Base-by-base conservation (phyloP, 1,139 yeast species). In the Saccharomyces hybrid region DNA sequence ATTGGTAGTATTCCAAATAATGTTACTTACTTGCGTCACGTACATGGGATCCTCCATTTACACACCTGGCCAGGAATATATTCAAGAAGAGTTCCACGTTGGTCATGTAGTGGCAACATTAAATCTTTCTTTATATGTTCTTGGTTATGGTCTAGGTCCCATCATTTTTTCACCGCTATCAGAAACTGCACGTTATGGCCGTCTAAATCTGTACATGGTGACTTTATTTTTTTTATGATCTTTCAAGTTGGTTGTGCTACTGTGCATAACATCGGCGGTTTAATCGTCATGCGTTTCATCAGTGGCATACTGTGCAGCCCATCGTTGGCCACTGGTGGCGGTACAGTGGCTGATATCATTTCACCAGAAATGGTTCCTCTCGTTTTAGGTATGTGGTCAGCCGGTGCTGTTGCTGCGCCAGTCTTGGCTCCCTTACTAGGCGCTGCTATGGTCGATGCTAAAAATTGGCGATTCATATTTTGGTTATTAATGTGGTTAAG, bases 341-440 rank as follows among this genome's bases (percentile, higher is more conserved):
- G 84, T 23, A 75, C 82, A 2, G 73, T 81, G 50, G 72, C 78
- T 27, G 86, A 82, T 67, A 60, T 82, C 41, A 78, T 81, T 75
- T 64, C 70, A 57, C 76, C 73, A 64, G 76, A 53, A 60, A 70
- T 46, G 61, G 72, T 61, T 71, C 80, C 58, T 64, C 23, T 74
- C 70, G 82, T 72, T 61, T 47, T 75, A 63, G 82, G 66, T 48
- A 68, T 73, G 53, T 81, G 75, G 84, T 81, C 78, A 67, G 76
- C 62, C 55, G 81, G 71, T 69, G 81, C 78, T 62, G 82, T 75
- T 60, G 75, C 70, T 56, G 90, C 89, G 47, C 88, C 88, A 0
- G 78, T 78, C 26, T 61, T 83, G 31, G 91, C 88, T 2, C 90
- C 91, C 3, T 67, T 84, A 16, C 69, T 85, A 50, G 84, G 85